A percentile compares a stretch with the other conserved stretches of the same genome.
These are phyloP conservation scores for Cenococcum geophilum DNA, from an alignment of 495 filamentous ascomycete species.

Conservation along the genomic window DNA sequence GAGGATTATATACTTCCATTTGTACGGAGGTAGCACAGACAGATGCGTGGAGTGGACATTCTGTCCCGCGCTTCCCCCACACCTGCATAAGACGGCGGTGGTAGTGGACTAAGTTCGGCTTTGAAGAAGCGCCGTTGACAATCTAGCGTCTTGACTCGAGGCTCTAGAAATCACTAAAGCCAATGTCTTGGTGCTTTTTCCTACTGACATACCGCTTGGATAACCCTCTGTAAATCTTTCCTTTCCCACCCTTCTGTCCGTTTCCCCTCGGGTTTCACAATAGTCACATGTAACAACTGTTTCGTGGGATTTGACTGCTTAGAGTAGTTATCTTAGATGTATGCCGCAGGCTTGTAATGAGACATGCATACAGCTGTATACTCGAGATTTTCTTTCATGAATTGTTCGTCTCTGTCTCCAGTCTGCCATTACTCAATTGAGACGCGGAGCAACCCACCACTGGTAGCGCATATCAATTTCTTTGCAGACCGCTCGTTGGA, in stretches of 20 bases:
- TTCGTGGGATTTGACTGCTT: not conserved
- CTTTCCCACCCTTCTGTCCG: not conserved
- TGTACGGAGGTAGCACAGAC: not conserved
- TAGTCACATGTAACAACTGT: not conserved
- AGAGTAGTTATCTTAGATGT: not conserved
- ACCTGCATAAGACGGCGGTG: too few relatives aligned
- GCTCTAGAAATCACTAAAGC: not conserved
- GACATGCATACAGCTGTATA: not conserved
- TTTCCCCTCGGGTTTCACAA: not conserved
- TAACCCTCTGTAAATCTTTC: not conserved
- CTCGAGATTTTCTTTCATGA: not conserved
- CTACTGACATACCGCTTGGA: not conserved
- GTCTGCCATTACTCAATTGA: not conserved
- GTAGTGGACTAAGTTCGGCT: too few relatives aligned
- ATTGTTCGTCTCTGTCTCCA: not conserved
- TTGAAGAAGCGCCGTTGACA: too few relatives aligned
- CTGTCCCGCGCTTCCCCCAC: not conserved
- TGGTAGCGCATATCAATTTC: not conserved
- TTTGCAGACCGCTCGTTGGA: constrained; percentile 2
- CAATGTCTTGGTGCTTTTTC: not conserved
- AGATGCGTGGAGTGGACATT: not conserved
- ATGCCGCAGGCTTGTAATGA: not conserved
- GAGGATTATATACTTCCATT: not conserved
- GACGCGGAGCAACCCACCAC: not conserved
- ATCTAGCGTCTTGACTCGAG: not conserved